Percentiles rank a stretch among this genome's conserved stretches.
Conservation (phyloP, 495 filamentous ascomycete species). For the Tetracladium marchalianum region DNA sequence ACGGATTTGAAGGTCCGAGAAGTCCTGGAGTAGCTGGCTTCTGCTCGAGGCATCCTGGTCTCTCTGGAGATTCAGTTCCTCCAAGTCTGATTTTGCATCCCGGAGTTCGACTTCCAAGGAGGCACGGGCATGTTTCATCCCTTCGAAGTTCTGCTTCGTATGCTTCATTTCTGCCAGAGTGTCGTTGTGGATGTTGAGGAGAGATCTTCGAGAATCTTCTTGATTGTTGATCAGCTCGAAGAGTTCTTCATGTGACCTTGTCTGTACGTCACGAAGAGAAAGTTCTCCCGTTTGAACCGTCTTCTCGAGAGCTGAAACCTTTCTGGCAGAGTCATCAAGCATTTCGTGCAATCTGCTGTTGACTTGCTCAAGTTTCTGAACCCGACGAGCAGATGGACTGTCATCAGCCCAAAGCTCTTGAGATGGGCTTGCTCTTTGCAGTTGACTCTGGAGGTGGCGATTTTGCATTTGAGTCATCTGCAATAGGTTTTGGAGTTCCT, state of each 20-base stretch:
- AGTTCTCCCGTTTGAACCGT: conserved; percentile 82
- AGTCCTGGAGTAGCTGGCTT: conserved; percentile 83
- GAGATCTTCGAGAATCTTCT: conserved; percentile 72
- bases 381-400: conserved; percentile 70
- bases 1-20: conserved; percentile 86
- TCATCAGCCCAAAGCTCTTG: conserved; percentile 63
- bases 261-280: conserved; percentile 83
- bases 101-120: conserved; percentile 82
- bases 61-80: conserved; percentile 62
- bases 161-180: conserved; percentile 76
- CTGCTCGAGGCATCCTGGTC: conserved; percentile 81
- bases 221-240: conserved; percentile 90
- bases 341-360: conserved; percentile 90
- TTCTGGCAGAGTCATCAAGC: conserved; percentile 89
- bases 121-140: conserved; percentile 67
- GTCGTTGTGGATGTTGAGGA: conserved; percentile 77
- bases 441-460: conserved; percentile 81
- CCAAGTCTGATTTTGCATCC: conserved; percentile 72
- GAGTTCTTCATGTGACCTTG: conserved; percentile 89
- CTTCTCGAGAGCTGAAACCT: conserved; percentile 83
- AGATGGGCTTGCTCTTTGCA: conserved; percentile 52
- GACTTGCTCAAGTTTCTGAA: conserved; percentile 86
- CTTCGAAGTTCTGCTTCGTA: conserved; percentile 77
- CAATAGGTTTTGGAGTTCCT: conserved; percentile 88
- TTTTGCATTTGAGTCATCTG: conserved; percentile 96